Evolutionary conservation across 306 rosid genomes (phyloP).

Genomic region (Glycyrrhiza uralensis): DNA sequence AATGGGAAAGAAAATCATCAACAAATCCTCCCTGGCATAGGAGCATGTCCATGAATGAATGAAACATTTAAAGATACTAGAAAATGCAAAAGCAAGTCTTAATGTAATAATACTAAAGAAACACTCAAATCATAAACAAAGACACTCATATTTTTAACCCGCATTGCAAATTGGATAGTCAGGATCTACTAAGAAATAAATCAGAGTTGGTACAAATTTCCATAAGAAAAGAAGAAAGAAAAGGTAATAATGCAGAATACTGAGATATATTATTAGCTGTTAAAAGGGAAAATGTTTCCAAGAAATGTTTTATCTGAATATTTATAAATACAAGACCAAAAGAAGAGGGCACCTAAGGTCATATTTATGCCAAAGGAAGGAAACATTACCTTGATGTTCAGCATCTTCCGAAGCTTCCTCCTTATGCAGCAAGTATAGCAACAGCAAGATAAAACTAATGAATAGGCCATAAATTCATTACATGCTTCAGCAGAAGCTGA

Average conservation of each 20-base stretch:
- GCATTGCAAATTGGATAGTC: neutral
- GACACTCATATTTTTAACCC: neutral
- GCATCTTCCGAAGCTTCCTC: slow-evolving; percentile 75
- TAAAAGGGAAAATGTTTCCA: neutral
- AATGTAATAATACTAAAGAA: neutral
- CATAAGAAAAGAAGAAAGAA: neutral
- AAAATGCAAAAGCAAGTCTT: neutral
- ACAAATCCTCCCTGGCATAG: slow-evolving; percentile 74
- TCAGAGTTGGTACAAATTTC: neutral
- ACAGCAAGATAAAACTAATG: slow-evolving; percentile 80
- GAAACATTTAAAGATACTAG: neutral
- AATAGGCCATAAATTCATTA: slow-evolving; percentile 91
- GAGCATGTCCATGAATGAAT: slow-evolving; percentile 14
- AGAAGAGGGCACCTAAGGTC: neutral
- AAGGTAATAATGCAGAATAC: neutral
- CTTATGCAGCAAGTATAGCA: slow-evolving; percentile 94
- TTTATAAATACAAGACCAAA: neutral
- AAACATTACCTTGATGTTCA: slow-evolving; percentile 73
- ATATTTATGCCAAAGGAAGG: neutral
- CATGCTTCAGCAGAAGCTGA: slow-evolving; percentile 87
- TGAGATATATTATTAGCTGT: neutral
- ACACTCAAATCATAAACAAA: neutral
- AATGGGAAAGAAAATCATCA: slow-evolving; percentile 94
- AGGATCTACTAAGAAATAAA: neutral
- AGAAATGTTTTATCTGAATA: neutral